These are phyloP conservation scores for Uronychia setigera DNA, from an alignment of 73 alveolate genomes.

Conservation along the genomic window DNA sequence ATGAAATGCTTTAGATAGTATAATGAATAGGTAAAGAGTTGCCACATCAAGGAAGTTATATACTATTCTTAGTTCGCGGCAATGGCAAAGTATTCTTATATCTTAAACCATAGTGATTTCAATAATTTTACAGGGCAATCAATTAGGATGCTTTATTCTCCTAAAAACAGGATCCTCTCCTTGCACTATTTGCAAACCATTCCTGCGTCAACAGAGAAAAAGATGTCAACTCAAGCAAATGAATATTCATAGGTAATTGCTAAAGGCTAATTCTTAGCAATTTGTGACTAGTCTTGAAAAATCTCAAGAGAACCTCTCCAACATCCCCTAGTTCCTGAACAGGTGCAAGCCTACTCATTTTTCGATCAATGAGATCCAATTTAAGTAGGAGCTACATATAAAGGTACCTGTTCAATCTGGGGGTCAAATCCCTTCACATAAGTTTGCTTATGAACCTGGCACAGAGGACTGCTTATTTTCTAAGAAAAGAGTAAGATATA, in stretches of 20 bases:
- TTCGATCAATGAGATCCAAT: background rate
- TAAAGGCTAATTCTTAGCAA: background rate
- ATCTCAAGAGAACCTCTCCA: background rate
- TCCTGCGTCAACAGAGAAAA: background rate
- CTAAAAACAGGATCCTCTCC: background rate
- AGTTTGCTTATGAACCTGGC: background rate
- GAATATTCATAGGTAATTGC: background rate
- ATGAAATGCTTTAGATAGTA: conserved; percentile 10
- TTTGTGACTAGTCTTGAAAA: background rate
- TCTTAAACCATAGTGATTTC: background rate
- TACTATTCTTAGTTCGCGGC: background rate
- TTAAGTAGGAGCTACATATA: background rate
- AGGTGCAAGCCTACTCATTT: background rate
- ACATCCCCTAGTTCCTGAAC: background rate
- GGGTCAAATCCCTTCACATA: background rate
- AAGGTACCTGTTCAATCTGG: background rate
- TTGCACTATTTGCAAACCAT: background rate
- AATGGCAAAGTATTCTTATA: background rate
- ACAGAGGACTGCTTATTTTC: background rate
- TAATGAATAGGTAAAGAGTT: conserved; percentile 3
- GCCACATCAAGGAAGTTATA: background rate
- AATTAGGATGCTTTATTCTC: background rate
- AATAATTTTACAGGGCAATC: background rate
- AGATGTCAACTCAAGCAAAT: background rate
- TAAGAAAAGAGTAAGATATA: background rate